Conservation (phyloP, 371 early-diverging fungal genomes). For the Entomophthora muscae region DNA sequence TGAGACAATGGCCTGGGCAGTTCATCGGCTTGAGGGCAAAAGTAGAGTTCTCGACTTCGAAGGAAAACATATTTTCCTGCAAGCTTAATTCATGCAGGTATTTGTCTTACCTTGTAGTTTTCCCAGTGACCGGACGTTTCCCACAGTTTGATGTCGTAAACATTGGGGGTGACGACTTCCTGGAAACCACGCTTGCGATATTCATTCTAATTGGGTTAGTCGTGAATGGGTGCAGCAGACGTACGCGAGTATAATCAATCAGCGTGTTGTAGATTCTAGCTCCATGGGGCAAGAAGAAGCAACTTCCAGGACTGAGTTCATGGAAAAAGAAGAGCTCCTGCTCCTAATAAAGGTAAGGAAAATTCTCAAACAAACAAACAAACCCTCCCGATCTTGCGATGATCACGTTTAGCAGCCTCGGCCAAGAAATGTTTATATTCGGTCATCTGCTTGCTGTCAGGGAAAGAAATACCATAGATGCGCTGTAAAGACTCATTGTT, state of each 20-base stretch:
- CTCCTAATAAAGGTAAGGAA: constrained; percentile 9
- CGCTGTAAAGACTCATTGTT: constrained; percentile 96
- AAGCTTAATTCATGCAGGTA: not conserved
- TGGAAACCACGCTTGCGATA: constrained; percentile 79
- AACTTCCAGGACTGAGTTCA: constrained; percentile 73
- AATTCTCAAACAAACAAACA: constrained; percentile 2
- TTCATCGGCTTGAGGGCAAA: constrained; percentile 96
- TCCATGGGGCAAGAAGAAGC: constrained; percentile 91
- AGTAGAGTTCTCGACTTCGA: constrained; percentile 55
- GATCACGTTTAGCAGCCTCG: constrained; percentile 92
- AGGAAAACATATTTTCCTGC: constrained; percentile 83
- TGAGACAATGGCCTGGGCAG: constrained; percentile 92
- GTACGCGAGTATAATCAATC: constrained; percentile 29
- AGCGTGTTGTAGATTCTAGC: constrained; percentile 72
- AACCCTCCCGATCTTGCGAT: constrained; percentile 83
- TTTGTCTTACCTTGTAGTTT: constrained; percentile 45
- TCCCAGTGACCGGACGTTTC: constrained; percentile 89
- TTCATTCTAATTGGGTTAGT: constrained; percentile 23
- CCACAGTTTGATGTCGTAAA: constrained; percentile 91
- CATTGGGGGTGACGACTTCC: constrained; percentile 93
- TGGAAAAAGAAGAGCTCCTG: constrained; percentile 46
- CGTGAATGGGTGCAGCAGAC: not conserved
- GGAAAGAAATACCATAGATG: constrained; percentile 98
- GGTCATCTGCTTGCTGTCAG: constrained; percentile 86
- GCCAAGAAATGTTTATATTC: constrained; percentile 80